Evolutionary conservation across 371 early-diverging fungal species (phyloP), one percentile per base, ranked within the genome.

Genomic region (Coemansia sp.): DNA sequence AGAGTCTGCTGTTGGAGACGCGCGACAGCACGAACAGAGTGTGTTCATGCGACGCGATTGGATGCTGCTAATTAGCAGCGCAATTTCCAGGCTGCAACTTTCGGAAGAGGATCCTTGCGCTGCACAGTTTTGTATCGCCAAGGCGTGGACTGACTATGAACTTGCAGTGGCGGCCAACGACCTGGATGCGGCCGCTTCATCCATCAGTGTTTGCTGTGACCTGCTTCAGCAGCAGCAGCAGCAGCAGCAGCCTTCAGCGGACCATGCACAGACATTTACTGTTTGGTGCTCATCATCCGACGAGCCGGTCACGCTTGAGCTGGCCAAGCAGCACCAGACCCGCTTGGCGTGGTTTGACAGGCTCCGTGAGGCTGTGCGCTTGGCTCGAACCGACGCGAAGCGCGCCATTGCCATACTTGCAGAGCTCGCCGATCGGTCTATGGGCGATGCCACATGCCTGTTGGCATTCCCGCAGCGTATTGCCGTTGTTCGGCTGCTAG

Each of bases 111-210:
- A 53, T 7, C 2, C 16, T n/a, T 43, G 53, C 26, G 47, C 36
- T 16, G 35, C 10, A 30, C 61, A 49, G 13, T 70, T 67, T 47
- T 16, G 16, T 34, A 9, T 71, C 48, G 63, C 56, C 3, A 56
- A 70, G 62, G 47, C 67, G 14, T 75, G 75, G 75, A 53, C 67
- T 0, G 30, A 39, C 9, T 75, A 75, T 26, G 71, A 75, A 54
- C 34, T 50, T 3, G 55, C 56, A 4, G 53, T 49, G 3, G 42
- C 62, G 31, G 31, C 41, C 5, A 53, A 59, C 43, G 53, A 66
- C 39, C 26, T 53, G 4, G 41, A 31, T 8, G 36, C 13, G 14
- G 75, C 71, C 1, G 43, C 42, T 5, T 16, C 10, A 0, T 50
- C 42, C 11, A 55, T 70, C 34, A 42, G 14, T 1, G 14, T 20